Conservation (phyloP, 495 filamentous ascomycete genomes). For the Penicillium salamii region DNA sequence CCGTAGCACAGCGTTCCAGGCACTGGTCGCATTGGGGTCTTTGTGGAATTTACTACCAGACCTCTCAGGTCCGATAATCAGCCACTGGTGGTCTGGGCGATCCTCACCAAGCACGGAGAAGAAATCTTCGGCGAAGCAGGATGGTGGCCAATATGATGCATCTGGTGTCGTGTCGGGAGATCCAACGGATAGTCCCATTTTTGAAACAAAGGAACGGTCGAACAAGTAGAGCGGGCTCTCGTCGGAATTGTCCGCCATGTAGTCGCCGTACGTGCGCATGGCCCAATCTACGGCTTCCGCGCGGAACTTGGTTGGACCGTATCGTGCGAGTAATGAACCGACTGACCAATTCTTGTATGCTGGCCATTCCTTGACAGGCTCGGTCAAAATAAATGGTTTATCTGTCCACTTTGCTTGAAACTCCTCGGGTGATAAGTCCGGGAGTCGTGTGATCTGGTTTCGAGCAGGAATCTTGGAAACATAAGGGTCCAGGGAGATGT, state of each 20-base stretch:
- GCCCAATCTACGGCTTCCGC: slow-evolving; percentile 96
- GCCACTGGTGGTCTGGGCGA: slow-evolving; percentile 86
- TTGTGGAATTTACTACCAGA: slow-evolving; percentile 98
- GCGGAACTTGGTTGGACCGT: slow-evolving; percentile 68
- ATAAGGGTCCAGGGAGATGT: slow-evolving; percentile 65
- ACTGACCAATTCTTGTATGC: slow-evolving; percentile 73
- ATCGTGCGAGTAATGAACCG: slow-evolving; percentile 57
- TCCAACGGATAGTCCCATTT: slow-evolving; percentile 71
- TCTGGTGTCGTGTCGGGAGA: slow-evolving; percentile 36
- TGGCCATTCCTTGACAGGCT: slow-evolving; percentile 82
- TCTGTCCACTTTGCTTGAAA: slow-evolving; percentile 75
- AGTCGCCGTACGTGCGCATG: slow-evolving; percentile 72
- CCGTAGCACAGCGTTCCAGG: slow-evolving; percentile 92
- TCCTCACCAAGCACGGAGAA: slow-evolving; percentile 78
- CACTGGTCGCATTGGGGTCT: slow-evolving; percentile 72
- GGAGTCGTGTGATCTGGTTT: slow-evolving; percentile 71
- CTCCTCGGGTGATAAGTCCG: slow-evolving; percentile 65
- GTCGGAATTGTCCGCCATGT: slow-evolving; percentile 79
- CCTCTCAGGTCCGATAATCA: slow-evolving; percentile 85
- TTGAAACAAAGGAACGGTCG: slow-evolving; percentile 81
- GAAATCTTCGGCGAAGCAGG: slow-evolving; percentile 84
- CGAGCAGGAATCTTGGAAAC: slow-evolving; percentile 63
- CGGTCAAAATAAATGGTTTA: slow-evolving; percentile 83
- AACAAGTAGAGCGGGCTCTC: slow-evolving; percentile 95
- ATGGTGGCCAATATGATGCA: slow-evolving; percentile 75